These are phyloP conservation scores for Rubroshorea leprosula DNA, from an alignment of 345 rosid species.

Conservation along the genomic window DNA sequence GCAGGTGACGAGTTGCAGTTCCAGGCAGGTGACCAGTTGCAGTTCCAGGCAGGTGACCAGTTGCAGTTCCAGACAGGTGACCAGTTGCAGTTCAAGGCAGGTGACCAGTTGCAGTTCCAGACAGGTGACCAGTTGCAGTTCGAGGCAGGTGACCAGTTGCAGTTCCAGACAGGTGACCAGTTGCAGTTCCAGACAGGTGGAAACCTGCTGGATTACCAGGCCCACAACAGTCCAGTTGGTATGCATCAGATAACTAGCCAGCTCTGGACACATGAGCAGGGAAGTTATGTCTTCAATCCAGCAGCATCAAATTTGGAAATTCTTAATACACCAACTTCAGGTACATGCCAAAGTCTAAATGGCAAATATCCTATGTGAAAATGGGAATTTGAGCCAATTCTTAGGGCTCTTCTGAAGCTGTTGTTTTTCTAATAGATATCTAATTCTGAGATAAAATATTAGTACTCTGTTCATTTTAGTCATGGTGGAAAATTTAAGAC, in stretches of 20 bases:
- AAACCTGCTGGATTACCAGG: constrained; percentile 27
- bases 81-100: constrained; percentile 28
- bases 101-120: no score
- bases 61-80: constrained; percentile 19
- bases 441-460: neutral
- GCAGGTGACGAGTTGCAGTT: no score
- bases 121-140: no score
- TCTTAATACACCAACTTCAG: constrained; percentile 30
- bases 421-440: constrained; percentile 23
- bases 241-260: constrained; percentile 27
- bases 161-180: no score
- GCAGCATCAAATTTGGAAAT: constrained; percentile 22
- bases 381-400: constrained; percentile 38
- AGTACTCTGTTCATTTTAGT: neutral
- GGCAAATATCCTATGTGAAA: constrained; percentile 30
- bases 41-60: constrained; percentile 23
- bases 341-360: constrained; percentile 29
- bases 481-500: neutral
- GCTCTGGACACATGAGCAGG: constrained; percentile 39
- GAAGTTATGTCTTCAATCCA: constrained; percentile 10
- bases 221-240: constrained; percentile 21
- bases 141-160: no score
- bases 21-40: constrained; percentile 26
- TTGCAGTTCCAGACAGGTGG: no score
- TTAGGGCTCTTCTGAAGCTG: constrained; percentile 43